Base-by-base conservation (phyloP, 768 basidiomycete genomes). In the Leccinellum albellum region DNA sequence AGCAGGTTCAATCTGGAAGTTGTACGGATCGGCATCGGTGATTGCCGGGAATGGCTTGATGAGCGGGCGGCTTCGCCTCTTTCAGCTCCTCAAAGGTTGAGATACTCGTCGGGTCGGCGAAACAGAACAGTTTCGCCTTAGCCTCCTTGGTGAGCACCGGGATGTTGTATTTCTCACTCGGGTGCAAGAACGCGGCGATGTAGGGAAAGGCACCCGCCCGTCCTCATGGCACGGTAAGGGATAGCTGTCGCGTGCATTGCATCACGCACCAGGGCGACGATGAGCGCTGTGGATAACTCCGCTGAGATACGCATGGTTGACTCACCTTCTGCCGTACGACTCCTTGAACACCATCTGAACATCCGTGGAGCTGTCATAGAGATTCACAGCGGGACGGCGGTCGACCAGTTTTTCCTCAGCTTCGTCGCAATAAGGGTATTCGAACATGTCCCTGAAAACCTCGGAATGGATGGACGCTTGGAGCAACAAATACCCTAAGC, bases 401-500 rank as follows among this genome's bases (percentile, higher is more conserved):
- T 68, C 66, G 20, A 68, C 45, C 13, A 50, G 3, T 4, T 57
- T 57, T 40, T 51, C 3, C n/a, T 61, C 50, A 5, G 4, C 32
- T 31, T 31, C 50, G 8, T 52, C 9, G 33, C 26, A 8, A 7
- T 62, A 44, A 9, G 53, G 33, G 8, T 15, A 35, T 1, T 28
- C 40, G 21, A 71, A 70, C 71, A 70, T 69, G 45, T 65, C 68
- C 20, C 54, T 61, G 56, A 74, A 75, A 6, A 73, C 55, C 8
- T 60, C 55, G 14, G 71, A 74, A 48, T n/a, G n/a, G n/a, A n/a
- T n/a, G n/a, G n/a, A n/a, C n/a, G n/a, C n/a, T n/a, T n/a, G n/a
- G n/a, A n/a, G n/a, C n/a, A n/a, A n/a, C n/a, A n/a, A n/a, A n/a
- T n/a, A n/a, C n/a, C n/a, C n/a, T n/a, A n/a, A 6, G 56, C 66